Evolutionary conservation across 2,329 filamentous ascomycete genomes (phyloP).

Genomic region (Alternaria ethzedia): DNA sequence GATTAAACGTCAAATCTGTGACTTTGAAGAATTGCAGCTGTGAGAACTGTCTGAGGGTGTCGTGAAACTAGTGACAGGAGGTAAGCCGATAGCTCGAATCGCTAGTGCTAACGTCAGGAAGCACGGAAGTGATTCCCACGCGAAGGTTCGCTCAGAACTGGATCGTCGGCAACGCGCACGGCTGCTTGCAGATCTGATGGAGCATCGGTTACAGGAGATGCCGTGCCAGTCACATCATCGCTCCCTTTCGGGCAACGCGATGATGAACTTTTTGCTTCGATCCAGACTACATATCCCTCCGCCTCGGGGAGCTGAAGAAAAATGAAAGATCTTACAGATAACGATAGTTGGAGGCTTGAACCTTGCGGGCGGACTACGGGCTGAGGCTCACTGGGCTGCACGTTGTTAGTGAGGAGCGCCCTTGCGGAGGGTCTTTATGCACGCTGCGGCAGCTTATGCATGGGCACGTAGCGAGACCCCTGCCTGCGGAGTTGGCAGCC

Average conservation of each 20-base stretch:
- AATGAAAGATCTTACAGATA: background rate
- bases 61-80: constrained; percentile 9
- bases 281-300: background rate
- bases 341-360: background rate
- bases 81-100: constrained; percentile 2
- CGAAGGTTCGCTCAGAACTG: constrained; percentile 13
- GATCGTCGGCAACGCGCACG: constrained; percentile 21
- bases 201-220: constrained; percentile 1
- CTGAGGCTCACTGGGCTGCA: background rate
- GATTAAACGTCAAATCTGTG: background rate
- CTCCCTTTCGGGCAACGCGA: constrained; percentile 8
- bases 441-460: constrained; percentile 15
- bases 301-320: background rate
- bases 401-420: constrained; percentile 10
- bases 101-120: constrained; percentile 2
- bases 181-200: constrained; percentile 23
- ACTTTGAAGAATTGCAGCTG: background rate
- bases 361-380: background rate
- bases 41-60: background rate
- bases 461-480: constrained; percentile 4
- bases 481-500: constrained; percentile 11
- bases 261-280: constrained; percentile 1
- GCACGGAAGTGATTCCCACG: constrained; percentile 3
- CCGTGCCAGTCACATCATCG: background rate
- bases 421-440: constrained; percentile 17